phyloP scores from a whole-genome alignment of 805 yeast species.

The Yamadazyma akitaensis region DNA sequence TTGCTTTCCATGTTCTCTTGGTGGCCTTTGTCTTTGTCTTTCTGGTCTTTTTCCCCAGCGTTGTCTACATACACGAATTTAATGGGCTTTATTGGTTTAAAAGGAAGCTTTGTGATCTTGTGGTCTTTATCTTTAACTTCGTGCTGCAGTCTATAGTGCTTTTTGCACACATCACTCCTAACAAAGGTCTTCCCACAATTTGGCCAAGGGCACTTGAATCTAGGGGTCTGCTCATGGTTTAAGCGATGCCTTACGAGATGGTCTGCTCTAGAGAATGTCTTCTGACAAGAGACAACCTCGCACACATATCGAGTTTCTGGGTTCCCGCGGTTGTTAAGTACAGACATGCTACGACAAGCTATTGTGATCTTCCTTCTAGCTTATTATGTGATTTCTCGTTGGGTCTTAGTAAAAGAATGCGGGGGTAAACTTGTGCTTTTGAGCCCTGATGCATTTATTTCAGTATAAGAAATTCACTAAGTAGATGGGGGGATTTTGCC shows the following conservation, averaged over 20 bases:
- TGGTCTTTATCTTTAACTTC: neutral
- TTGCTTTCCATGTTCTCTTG: too few relatives aligned
- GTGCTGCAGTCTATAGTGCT: conserved; percentile 13
- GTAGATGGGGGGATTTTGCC: conserved; percentile 7
- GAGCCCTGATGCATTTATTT: too few relatives aligned
- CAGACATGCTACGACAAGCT: too few relatives aligned
- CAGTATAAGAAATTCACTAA: too few relatives aligned
- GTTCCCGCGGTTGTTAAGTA: neutral
- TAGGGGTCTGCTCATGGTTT: conserved; percentile 7
- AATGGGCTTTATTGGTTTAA: neutral
- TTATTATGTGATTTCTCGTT: too few relatives aligned
- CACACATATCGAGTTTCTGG: conserved; percentile 3
- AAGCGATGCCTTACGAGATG: conserved; percentile 13
- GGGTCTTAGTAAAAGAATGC: too few relatives aligned
- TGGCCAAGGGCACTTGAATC: conserved; percentile 11
- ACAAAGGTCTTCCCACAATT: conserved; percentile 14
- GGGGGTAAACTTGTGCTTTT: too few relatives aligned
- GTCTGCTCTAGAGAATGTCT: conserved; percentile 12
- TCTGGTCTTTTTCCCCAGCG: too few relatives aligned
- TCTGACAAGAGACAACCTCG: conserved; percentile 5
- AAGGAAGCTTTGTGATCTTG: neutral
- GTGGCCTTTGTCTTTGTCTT: too few relatives aligned
- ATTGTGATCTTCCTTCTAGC: too few relatives aligned
- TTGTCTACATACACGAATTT: conserved; percentile 5
- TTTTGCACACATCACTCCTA: conserved; percentile 12